These are phyloP conservation scores for Cordyceps cicadae DNA, from an alignment of 2,329 filamentous ascomycete genomes.

Conservation along the genomic window DNA sequence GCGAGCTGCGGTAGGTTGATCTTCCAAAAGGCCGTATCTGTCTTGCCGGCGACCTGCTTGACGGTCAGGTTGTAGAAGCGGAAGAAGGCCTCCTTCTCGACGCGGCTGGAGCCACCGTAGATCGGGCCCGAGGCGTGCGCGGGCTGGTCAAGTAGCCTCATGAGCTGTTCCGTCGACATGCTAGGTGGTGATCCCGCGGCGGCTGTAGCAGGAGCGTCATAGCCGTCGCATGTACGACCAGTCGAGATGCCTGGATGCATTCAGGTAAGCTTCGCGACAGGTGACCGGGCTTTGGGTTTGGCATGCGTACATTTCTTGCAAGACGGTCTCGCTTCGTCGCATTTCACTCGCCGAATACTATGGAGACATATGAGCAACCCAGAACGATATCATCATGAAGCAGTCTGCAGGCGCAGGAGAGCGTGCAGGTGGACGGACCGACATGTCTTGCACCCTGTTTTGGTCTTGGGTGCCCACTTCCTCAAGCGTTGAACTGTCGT, in stretches of 20 bases:
- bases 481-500: neutral
- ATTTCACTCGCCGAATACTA: conserved; percentile 4
- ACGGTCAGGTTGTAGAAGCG: conserved; percentile 9
- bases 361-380: neutral
- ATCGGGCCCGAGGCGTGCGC: neutral
- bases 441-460: conserved; percentile 9
- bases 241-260: neutral
- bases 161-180: neutral
- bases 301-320: conserved; percentile 4
- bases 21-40: conserved; percentile 5
- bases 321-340: conserved; percentile 4
- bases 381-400: neutral
- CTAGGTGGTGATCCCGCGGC: neutral
- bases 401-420: neutral
- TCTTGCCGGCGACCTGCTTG: conserved; percentile 5
- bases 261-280: neutral
- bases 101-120: conserved; percentile 1
- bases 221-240: conserved; percentile 1
- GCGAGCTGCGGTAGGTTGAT: conserved; percentile 8
- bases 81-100: conserved; percentile 9
- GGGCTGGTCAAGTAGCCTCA: neutral
- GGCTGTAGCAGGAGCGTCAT: neutral
- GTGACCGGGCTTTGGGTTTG: neutral
- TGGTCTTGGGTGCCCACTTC: conserved; percentile 8
- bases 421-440: neutral